Conservation (phyloP, 139 green algal genomes). For the Closterium sp. region DNA sequence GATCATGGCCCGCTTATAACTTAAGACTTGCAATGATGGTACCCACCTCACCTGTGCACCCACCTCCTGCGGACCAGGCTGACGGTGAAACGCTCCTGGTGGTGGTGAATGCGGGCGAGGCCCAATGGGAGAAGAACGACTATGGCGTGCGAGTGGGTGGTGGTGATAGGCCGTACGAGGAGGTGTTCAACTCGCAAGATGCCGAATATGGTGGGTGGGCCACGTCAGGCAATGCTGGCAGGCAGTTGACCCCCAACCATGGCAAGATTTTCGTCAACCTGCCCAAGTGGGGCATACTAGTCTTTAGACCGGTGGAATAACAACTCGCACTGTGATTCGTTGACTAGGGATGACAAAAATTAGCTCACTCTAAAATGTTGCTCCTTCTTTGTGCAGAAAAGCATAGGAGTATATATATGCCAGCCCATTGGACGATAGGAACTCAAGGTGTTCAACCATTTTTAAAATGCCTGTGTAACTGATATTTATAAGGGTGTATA, state of each 20-base stretch:
- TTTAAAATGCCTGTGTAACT: too few species aligned
- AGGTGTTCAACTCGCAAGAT: constrained; percentile 53
- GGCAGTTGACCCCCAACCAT: neutral
- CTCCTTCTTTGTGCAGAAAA: too few species aligned
- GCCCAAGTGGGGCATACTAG: constrained; percentile 46
- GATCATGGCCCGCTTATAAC: too few species aligned
- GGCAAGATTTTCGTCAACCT: constrained; percentile 42
- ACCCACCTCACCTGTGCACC: neutral
- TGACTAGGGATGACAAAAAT: neutral
- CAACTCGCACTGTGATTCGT: neutral
- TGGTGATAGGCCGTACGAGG: neutral
- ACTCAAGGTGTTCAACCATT: too few species aligned
- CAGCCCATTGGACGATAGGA: too few species aligned
- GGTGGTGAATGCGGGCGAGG: constrained; percentile 42
- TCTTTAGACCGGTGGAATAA: neutral
- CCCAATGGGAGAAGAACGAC: constrained; percentile 39
- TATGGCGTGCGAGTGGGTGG: constrained; percentile 36
- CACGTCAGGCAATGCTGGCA: constrained; percentile 36
- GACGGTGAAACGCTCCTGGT: constrained; percentile 28
- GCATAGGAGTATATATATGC: too few species aligned
- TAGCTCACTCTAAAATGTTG: too few species aligned
- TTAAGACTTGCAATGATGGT: neutral
- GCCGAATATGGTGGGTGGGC: constrained; percentile 46
- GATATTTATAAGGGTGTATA: too few species aligned
- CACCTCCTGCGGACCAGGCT: constrained; percentile 3